These are phyloP conservation scores for Hyaloscypha variabilis DNA, from an alignment of 495 filamentous ascomycete genomes.

Conservation along the genomic window DNA sequence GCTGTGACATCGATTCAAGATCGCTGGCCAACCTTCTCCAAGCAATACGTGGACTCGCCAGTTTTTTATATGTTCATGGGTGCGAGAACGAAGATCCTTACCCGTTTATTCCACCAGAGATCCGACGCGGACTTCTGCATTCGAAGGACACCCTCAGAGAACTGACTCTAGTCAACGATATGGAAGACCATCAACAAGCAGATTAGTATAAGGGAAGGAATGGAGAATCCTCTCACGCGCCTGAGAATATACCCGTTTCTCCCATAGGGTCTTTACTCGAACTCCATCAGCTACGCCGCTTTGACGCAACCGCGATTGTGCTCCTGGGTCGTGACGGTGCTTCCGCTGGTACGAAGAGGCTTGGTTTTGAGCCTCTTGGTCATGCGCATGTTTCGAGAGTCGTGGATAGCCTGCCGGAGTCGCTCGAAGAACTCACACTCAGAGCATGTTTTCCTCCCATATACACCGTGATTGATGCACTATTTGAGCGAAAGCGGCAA, in stretches of 20 bases:
- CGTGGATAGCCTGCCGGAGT: not conserved
- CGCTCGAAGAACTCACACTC: not conserved
- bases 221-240: not conserved
- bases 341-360: not conserved
- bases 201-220: not conserved
- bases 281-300: not conserved
- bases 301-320: not conserved
- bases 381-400: not conserved
- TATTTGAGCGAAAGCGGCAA: not conserved
- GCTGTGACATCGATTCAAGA: not conserved
- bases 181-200: not conserved
- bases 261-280: not conserved
- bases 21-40: not conserved
- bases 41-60: not conserved
- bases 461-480: not conserved
- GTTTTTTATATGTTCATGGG: not conserved
- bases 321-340: not conserved
- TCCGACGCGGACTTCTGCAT: not conserved
- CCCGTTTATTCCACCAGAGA: not conserved
- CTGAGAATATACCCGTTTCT: not conserved
- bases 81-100: not conserved
- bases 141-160: not conserved
- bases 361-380: not conserved
- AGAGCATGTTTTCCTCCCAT: not conserved
- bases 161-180: not conserved